These are phyloP conservation scores for Claviceps maximensis DNA, from an alignment of 2,329 filamentous ascomycete genomes.

Conservation along the genomic window DNA sequence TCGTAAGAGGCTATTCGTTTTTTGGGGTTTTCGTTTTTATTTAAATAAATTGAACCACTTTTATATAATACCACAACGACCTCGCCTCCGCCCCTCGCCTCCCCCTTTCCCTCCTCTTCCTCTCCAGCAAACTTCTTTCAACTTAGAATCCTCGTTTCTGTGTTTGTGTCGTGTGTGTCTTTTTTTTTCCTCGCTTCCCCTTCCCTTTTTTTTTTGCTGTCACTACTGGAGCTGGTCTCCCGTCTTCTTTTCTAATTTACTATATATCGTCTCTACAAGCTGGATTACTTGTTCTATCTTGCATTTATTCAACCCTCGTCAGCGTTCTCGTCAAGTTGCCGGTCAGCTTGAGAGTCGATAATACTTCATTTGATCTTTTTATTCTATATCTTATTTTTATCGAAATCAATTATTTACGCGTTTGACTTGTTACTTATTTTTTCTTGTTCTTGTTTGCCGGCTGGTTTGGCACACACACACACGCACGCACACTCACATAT, in stretches of 20 bases:
- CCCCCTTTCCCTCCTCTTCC: conserved; percentile 28
- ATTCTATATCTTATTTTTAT: conserved; percentile 5
- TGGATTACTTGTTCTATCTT: conserved; percentile 3
- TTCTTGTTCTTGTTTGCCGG: background rate
- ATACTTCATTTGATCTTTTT: background rate
- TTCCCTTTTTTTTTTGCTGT: conserved; percentile 24
- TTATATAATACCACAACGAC: conserved; percentile 4
- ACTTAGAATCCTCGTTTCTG: conserved; percentile 39
- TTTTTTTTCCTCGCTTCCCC: conserved; percentile 17
- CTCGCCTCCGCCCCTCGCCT: conserved; percentile 16
- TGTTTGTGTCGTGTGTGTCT: conserved; percentile 21
- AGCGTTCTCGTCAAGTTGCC: conserved; percentile 20
- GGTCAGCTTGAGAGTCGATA: conserved; percentile 24
- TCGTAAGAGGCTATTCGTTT: background rate
- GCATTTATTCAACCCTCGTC: conserved; percentile 1
- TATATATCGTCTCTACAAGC: conserved; percentile 10
- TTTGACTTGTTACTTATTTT: conserved; percentile 10
- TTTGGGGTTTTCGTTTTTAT: background rate
- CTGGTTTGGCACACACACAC: background rate
- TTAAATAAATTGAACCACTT: too few relatives aligned
- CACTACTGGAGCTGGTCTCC: conserved; percentile 42
- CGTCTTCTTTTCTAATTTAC: conserved; percentile 22
- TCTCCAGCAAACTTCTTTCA: conserved; percentile 54
- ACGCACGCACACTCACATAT: background rate
- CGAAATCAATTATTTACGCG: background rate